A percentile compares a stretch with the other conserved stretches of the same genome.
Evolutionary conservation across 2,329 filamentous ascomycete genomes (phyloP).

Genomic region (Penicillium sp.): DNA sequence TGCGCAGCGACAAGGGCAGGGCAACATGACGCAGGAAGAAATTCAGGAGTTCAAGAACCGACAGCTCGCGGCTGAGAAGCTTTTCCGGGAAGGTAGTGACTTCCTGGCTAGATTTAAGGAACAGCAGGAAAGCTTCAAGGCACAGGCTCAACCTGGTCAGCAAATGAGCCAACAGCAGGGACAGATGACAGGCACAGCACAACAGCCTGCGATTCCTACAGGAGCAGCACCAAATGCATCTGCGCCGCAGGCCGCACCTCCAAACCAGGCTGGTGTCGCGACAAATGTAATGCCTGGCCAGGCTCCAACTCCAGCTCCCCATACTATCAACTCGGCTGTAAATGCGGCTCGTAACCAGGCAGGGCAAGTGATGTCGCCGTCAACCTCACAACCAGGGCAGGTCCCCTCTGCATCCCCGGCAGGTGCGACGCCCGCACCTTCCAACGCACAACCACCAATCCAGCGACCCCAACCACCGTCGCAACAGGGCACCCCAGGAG

Average conservation of each 20-base stretch:
- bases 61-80: constrained; percentile 46
- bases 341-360: constrained; percentile 49
- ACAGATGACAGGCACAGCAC: constrained; percentile 22
- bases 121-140: constrained; percentile 51
- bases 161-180: constrained; percentile 32
- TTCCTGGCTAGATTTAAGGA: constrained; percentile 54
- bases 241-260: constrained; percentile 25
- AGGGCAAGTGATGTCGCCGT: constrained; percentile 43
- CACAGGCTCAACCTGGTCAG: constrained; percentile 38
- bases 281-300: constrained; percentile 39
- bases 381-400: constrained; percentile 40
- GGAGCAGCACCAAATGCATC: constrained; percentile 24
- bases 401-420: constrained; percentile 36
- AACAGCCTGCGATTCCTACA: constrained; percentile 22
- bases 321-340: constrained; percentile 55
- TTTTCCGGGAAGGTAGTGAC: constrained; percentile 49
- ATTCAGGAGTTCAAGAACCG: constrained; percentile 48
- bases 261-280: constrained; percentile 30
- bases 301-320: constrained; percentile 44
- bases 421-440: constrained; percentile 30
- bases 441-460: constrained; percentile 28
- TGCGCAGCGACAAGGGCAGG: constrained; percentile 42
- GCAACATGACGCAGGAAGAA: constrained; percentile 48
- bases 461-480: constrained; percentile 34
- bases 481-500: constrained; percentile 36